phyloP scores from a whole-genome alignment of 2,329 filamentous ascomycete genomes.

The Fusarium tupiense region DNA sequence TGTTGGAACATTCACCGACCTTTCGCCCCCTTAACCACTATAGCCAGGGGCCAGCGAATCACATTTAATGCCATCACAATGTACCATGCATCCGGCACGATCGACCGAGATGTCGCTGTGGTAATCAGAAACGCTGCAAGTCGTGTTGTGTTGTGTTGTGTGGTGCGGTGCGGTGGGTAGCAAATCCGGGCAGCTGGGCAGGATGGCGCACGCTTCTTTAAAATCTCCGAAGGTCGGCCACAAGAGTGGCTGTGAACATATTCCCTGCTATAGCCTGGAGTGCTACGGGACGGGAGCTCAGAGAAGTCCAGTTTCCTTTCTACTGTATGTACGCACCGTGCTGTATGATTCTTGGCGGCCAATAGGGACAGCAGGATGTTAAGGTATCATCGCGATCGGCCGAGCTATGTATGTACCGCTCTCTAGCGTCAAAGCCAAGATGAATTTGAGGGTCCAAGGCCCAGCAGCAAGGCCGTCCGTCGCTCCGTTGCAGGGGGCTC shows the following conservation, averaged over 20 bases:
- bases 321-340: background rate
- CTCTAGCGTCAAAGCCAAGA: slow-evolving; percentile 42
- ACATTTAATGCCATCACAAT: slow-evolving; percentile 3
- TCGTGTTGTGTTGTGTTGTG: background rate
- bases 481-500: slow-evolving; percentile 9
- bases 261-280: background rate
- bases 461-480: slow-evolving; percentile 16
- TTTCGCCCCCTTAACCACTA: slow-evolving; percentile 1
- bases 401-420: slow-evolving; percentile 37
- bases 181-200: slow-evolving; percentile 1
- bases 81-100: background rate
- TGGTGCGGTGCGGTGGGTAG: background rate
- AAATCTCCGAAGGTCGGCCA: background rate
- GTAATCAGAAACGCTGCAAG: background rate
- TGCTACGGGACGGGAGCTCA: background rate
- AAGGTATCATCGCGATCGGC: slow-evolving; percentile 32
- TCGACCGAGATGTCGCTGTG: background rate
- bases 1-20: slow-evolving; percentile 3
- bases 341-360: background rate
- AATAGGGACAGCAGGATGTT: slow-evolving; percentile 11
- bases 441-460: slow-evolving; percentile 20
- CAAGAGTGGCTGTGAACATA: background rate
- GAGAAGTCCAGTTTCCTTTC: background rate
- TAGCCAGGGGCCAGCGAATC: slow-evolving; percentile 2
- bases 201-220: background rate